Base-by-base conservation (phyloP, 257 asterid species). In the Ballota nigra region DNA sequence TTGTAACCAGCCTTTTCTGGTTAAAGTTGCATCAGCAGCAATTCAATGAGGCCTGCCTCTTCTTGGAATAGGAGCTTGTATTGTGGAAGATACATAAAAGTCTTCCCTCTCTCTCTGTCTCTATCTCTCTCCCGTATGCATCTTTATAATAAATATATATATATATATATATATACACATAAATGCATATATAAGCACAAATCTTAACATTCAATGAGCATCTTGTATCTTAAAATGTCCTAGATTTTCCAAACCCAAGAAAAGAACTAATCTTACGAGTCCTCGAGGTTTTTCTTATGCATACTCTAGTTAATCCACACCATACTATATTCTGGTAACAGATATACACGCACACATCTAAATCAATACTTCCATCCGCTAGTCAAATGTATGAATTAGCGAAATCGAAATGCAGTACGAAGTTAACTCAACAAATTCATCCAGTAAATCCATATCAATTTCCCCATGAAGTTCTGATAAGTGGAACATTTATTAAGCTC, bases 31-130 rank as follows among this genome's bases (percentile, higher is more conserved):
- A 62, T 47, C 62, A 61, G 38, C 55, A 31, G 40, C 52, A 69
- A 69, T 36, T 69, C 65, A 63, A 63, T 49, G 63, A 67, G 33
- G 51, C 18, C 57, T 47, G 62, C 16, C 47, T 28, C 11, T 28
- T 66, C 60, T 66, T 66, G 60, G 59, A 26, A 31, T 67, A 29
- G 47, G 72, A 49, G 47, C 72, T 65, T 38, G 6, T 60, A n/a
- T 60, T 60, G 66, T 70, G 20, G 45, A 47, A 38, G 31, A 19
- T 68, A 56, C 26, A 38, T 38, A 66, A 18, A 53, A 51, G 52
- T 45, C 71, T 62, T 56, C 7, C 43, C 61, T 53, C 28, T 52
- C 59, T 52, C 29, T 52, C 26, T 18, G 31, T 53, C 28, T 52
- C 59, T 52, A 15, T 52, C 26, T 18, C 58, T 51, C 57, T n/a